A percentile compares a stretch with the other conserved stretches of the same genome.
Evolutionary conservation across 768 basidiomycete species (phyloP).

Genomic region (Mrakia gelida): DNA sequence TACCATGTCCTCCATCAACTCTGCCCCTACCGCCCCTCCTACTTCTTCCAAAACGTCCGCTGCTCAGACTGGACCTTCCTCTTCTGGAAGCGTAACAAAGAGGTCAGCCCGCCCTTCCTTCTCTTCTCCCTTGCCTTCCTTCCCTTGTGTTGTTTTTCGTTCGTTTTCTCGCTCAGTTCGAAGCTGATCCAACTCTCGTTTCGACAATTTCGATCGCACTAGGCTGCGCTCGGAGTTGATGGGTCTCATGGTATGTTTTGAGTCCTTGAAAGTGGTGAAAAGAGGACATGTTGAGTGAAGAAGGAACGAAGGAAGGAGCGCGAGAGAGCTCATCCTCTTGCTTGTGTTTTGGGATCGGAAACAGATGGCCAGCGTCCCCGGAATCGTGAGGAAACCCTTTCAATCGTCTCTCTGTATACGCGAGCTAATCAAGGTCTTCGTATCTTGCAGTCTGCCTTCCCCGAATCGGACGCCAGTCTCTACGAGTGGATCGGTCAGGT

Average conservation of each 20-base stretch:
- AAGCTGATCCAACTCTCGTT: too few species aligned
- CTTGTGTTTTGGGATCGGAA: constrained; percentile 72
- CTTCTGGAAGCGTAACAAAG: constrained; percentile 75
- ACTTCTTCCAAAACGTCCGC: constrained; percentile 55
- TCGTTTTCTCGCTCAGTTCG: neutral
- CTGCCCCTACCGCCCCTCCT: constrained; percentile 48
- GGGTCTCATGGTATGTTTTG: constrained; percentile 69
- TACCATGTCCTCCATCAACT: constrained; percentile 6
- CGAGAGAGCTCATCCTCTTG: constrained; percentile 52
- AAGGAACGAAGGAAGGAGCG: neutral
- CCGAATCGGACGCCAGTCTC: neutral
- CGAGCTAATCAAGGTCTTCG: constrained; percentile 41
- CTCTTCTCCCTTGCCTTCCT: neutral
- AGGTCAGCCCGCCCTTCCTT: constrained; percentile 51
- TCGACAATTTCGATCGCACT: neutral
- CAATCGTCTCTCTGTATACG: constrained; percentile 42
- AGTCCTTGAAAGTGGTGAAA: neutral
- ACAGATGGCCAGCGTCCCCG: constrained; percentile 41
- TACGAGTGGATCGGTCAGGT: neutral
- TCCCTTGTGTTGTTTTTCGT: neutral
- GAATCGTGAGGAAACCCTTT: constrained; percentile 76
- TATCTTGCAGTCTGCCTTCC: neutral
- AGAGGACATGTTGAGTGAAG: neutral
- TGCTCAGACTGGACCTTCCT: constrained; percentile 54
- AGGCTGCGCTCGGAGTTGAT: constrained; percentile 77